A percentile compares a stretch with the other conserved stretches of the same genome.
These are phyloP conservation scores for Colletotrichum higginsianum DNA, from an alignment of 2,329 filamentous ascomycete species.

Conservation along the genomic window DNA sequence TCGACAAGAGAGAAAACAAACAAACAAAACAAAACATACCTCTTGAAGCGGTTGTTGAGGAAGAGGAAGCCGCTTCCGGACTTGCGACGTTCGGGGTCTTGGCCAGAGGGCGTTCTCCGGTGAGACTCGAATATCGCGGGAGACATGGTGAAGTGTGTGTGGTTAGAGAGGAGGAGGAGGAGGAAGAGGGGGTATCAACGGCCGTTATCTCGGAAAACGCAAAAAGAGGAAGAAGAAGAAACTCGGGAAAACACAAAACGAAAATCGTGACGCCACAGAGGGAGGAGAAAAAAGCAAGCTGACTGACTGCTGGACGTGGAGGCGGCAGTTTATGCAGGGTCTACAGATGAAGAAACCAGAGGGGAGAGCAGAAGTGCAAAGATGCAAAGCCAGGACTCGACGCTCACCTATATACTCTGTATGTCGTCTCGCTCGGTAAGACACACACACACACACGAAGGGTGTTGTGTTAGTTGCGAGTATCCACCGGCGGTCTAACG, in stretches of 20 bases:
- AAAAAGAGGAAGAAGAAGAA: slow-evolving; percentile 9
- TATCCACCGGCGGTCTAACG: slow-evolving; percentile 15
- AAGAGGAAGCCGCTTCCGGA: slow-evolving; percentile 40
- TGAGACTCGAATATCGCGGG: slow-evolving; percentile 34
- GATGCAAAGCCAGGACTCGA: slow-evolving; percentile 19
- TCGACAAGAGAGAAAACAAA: slow-evolving; percentile 15
- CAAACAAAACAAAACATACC: slow-evolving; percentile 29
- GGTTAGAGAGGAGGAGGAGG: too few relatives aligned
- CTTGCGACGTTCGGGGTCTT: slow-evolving; percentile 35
- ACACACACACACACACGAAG: too few relatives aligned
- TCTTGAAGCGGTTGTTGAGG: slow-evolving; percentile 41
- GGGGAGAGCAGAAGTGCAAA: background rate
- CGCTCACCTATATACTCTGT: slow-evolving; percentile 33
- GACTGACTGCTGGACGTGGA: slow-evolving; percentile 2
- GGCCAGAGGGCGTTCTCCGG: slow-evolving; percentile 25
- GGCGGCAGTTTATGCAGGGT: slow-evolving; percentile 23
- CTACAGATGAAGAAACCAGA: slow-evolving; percentile 32
- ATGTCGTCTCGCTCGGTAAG: slow-evolving; percentile 12
- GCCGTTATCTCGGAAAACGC: slow-evolving; percentile 20
- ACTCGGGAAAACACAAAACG: slow-evolving; percentile 4
- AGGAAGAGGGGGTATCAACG: slow-evolving; percentile 32
- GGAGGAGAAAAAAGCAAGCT: slow-evolving; percentile 11
- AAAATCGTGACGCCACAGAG: slow-evolving; percentile 27
- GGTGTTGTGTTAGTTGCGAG: background rate
- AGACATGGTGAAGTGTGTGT: slow-evolving; percentile 27